A percentile compares a stretch with the other conserved stretches of the same genome.
Evolutionary conservation across 345 rosid genomes (phyloP).

Genomic region (Hibiscus syriacus): DNA sequence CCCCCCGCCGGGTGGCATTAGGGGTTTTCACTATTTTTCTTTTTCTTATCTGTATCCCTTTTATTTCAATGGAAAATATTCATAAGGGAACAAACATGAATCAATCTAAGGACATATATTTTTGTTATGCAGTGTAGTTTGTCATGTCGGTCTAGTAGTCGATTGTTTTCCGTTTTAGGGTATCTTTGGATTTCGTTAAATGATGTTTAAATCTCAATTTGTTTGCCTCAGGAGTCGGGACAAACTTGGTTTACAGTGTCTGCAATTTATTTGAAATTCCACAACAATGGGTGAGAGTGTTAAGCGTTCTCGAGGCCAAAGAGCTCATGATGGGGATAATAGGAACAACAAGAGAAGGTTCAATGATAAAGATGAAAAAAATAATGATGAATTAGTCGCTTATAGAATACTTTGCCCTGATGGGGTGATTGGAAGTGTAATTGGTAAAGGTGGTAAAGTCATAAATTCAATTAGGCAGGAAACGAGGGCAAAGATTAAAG

Average conservation of each 20-base stretch:
- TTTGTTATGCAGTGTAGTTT: not conserved
- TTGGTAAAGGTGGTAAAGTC: conserved; percentile 91
- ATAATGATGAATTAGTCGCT: conserved; percentile 48
- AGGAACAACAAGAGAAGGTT: conserved; percentile 60
- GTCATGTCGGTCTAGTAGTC: not conserved
- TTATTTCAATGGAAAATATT: not conserved
- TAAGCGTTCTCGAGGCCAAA: conserved; percentile 51
- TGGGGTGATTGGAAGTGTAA: conserved; percentile 89
- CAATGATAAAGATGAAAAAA: conserved; percentile 43
- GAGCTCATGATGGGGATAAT: conserved; percentile 38
- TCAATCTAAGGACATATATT: not conserved
- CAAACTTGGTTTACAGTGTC: conserved; percentile 7
- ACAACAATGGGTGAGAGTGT: conserved; percentile 64
- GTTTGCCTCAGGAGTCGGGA: not conserved
- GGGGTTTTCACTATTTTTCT: conserved; percentile 2
- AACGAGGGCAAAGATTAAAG: conserved; percentile 83
- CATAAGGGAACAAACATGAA: not conserved
- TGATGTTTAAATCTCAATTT: not conserved
- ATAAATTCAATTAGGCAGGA: conserved; percentile 84
- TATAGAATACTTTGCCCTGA: conserved; percentile 89
- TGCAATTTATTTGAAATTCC: conserved; percentile 3
- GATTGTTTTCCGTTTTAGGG: not conserved
- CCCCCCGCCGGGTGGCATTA: not conserved
- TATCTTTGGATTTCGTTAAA: not conserved
- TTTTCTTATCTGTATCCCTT: too few relatives aligned